Evolutionary conservation across 2,329 filamentous ascomycete species (phyloP), one percentile per base, ranked within the genome.

Genomic region (Ilyonectria sp.): DNA sequence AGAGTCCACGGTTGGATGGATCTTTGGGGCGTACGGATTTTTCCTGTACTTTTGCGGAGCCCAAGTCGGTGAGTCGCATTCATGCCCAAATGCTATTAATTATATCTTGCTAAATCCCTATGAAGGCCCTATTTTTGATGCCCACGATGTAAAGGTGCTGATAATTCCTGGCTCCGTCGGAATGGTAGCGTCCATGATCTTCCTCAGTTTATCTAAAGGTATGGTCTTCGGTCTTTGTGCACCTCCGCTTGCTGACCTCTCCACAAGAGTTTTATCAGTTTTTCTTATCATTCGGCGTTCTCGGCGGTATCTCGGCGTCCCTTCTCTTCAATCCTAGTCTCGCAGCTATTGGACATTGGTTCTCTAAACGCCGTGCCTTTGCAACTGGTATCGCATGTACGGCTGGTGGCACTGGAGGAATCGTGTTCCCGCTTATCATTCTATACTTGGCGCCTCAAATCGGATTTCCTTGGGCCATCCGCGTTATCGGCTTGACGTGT

Each of bases 11-110:
- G 87, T 91, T 37, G 91, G 91, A 1, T 94, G 92, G 92, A 92
- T 94, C 63, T 92, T 93, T 71, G 88, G 90, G 70, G 82, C 92
- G 56, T 94, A 92, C 73, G 85, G 89, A 23, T 94, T 93, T 75
- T 83, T 94, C 44, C 85, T 90, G 15, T 93, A 93, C 77, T 91
- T 93, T 74, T 89, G 91, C 56, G 92, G 92, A 13, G 86, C 93
- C 1, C 90, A 93, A 74, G 88, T 93, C 47, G 92, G 79, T 68
- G 50, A 57, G 71, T 57, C 31, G 10, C 31, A 8, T 33, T 33
- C 31, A 6, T 33, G 6, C 31, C 6, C 31, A 6, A 33, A 33
- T 33, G 10, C 31, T 9, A 10, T 21, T 2, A 4, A 33, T 21
- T 2, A 4, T 19, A 2, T n/a, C 6, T 17, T 60, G 49, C 29